These are phyloP conservation scores for Termitomyces sp. DNA, from an alignment of 768 basidiomycete species.

Conservation along the genomic window DNA sequence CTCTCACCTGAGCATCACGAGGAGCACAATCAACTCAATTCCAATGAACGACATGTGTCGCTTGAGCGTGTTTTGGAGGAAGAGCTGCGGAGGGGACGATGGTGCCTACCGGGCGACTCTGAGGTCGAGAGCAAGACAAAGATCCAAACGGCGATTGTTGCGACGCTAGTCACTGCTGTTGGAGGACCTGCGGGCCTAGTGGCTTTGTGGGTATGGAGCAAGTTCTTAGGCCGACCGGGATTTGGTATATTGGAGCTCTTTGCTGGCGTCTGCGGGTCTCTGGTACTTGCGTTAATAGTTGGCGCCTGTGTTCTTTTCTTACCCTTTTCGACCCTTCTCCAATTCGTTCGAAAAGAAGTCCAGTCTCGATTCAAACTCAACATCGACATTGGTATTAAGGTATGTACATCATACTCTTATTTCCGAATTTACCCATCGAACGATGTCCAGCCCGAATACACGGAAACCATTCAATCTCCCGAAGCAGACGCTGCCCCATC, in stretches of 20 bases:
- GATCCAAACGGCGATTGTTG: conserved; percentile 27
- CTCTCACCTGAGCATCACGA: conserved; percentile 12
- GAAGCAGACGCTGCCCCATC: neutral
- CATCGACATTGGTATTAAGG: neutral
- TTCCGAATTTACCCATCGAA: neutral
- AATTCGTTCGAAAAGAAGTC: neutral
- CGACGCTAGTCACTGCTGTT: conserved; percentile 24
- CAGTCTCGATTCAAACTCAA: neutral
- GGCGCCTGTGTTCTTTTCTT: conserved; percentile 20
- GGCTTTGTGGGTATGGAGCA: conserved; percentile 19
- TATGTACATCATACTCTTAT: neutral
- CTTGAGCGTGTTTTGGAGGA: conserved; percentile 27
- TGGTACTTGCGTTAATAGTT: conserved; percentile 22
- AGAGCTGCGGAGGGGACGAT: conserved; percentile 27
- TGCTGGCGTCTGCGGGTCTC: conserved; percentile 20
- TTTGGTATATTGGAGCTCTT: conserved; percentile 19
- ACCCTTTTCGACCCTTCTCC: neutral
- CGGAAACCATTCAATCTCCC: neutral
- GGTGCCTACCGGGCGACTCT: conserved; percentile 26
- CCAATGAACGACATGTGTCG: conserved; percentile 18
- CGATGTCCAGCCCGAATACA: neutral
- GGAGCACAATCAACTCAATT: conserved; percentile 14
- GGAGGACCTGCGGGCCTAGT: conserved; percentile 21
- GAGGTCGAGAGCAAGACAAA: conserved; percentile 24
- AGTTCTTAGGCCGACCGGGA: conserved; percentile 10